Conservation (phyloP, 2,329 filamentous ascomycete species). For the Trichoderma citrinoviride region DNA sequence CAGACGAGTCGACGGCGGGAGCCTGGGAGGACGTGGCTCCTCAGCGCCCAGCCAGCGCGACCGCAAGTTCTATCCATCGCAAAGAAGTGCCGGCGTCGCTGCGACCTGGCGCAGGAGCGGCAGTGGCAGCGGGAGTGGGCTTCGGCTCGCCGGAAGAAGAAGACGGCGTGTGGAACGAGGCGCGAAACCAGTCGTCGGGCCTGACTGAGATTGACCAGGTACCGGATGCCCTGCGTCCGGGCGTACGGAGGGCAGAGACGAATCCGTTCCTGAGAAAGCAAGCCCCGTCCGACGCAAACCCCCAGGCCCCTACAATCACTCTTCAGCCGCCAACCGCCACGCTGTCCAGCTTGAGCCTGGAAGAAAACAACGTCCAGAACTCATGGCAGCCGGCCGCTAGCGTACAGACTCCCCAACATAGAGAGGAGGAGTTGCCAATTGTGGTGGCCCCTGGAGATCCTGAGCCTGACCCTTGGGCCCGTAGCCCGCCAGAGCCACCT, state of each 20-base stretch:
- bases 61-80: neutral
- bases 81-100: conserved; percentile 34
- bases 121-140: conserved; percentile 14
- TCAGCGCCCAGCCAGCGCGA: conserved; percentile 1
- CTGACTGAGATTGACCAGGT: conserved; percentile 25
- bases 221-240: conserved; percentile 37
- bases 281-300: conserved; percentile 27
- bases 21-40: conserved; percentile 18
- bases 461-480: conserved; percentile 34
- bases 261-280: conserved; percentile 56
- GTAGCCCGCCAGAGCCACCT: conserved; percentile 23
- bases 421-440: conserved; percentile 11
- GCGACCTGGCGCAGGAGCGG: conserved; percentile 32
- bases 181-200: conserved; percentile 25
- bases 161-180: conserved; percentile 35
- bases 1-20: conserved; percentile 13
- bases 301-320: neutral
- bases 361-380: conserved; percentile 40
- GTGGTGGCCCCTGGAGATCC: conserved; percentile 29
- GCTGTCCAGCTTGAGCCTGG: conserved; percentile 44
- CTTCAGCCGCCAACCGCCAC: conserved; percentile 34
- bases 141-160: conserved; percentile 28
- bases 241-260: conserved; percentile 40
- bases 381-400: conserved; percentile 35
- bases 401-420: conserved; percentile 19